Evolutionary conservation across 805 yeast species (phyloP), one percentile per base, ranked within the genome.

Genomic region (Suhomyces sp.): DNA sequence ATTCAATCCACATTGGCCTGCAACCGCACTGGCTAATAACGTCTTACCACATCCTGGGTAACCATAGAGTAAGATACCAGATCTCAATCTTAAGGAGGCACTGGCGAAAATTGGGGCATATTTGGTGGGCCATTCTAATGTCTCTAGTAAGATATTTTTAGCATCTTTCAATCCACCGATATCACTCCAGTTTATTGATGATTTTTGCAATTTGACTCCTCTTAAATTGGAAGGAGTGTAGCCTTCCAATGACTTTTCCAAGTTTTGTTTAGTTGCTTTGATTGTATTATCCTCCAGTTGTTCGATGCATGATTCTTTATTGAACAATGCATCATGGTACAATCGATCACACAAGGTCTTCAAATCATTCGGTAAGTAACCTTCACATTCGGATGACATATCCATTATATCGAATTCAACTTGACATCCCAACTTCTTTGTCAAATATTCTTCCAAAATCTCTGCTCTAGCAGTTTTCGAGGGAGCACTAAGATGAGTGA

Each of bases 11-110:
- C 96, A 88, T 54, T 90, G 93, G 1, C 88, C 81, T 2, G 96
- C 95, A 33, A 91, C 85, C 0, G 97, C 96, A 38, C 93, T 83
- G 0, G 98, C 98, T 25, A 91, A 60, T 42, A 90, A 68, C 0
- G 98, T 91, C 59, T 91, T 91, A 29, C 98, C 98, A 62, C 98
- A 91, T 2, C 98, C 98, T 0, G 98, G 98, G 54, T 87, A 91
- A 0, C 98, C 98, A 58, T 91, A 91, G 10, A 91, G 72, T 33
- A 91, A 64, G 16, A 91, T 77, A 33, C 98, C 98, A 0, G 96
- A 87, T 50, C 98, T 72, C 34, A 91, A 68, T 36, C 98, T 65
- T 34, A 91, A 65, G 0, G 98, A 95, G 51, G 95, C 87, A 42
- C 78, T 79, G 12, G 82, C 81, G 60, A 93, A 91, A n/a, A 91